These are phyloP conservation scores for Cicer chorassanicum DNA, from an alignment of 306 rosid genomes.

Conservation along the genomic window DNA sequence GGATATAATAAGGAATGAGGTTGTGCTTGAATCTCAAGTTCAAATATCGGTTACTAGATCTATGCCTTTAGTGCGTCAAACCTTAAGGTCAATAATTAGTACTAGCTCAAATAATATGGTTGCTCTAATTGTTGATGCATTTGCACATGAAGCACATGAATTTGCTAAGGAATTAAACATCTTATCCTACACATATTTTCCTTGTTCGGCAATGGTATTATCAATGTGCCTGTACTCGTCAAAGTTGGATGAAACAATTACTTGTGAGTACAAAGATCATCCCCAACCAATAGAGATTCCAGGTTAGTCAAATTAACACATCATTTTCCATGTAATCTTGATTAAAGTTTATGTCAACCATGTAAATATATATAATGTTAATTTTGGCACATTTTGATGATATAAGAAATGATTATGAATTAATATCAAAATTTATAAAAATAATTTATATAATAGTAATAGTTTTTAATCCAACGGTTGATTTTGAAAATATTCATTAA, in stretches of 20 bases:
- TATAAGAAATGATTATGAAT: no score
- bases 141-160: slow-evolving; percentile 42
- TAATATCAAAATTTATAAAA: no score
- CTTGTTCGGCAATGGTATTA: slow-evolving; percentile 45
- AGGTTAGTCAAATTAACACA: neutral
- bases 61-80: slow-evolving; percentile 33
- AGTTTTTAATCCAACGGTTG: no score
- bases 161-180: slow-evolving; percentile 42
- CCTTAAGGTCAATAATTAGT: slow-evolving; percentile 30
- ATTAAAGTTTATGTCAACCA: no score
- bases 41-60: slow-evolving; percentile 32
- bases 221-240: slow-evolving; percentile 38
- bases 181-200: slow-evolving; percentile 47
- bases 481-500: no score
- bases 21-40: slow-evolving; percentile 22
- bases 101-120: neutral
- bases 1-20: neutral
- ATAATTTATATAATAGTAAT: no score
- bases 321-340: no score
- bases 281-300: slow-evolving; percentile 43
- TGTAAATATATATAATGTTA: no score
- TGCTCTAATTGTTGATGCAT: slow-evolving; percentile 47
- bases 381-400: no score
- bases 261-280: slow-evolving; percentile 47
- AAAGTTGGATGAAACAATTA: slow-evolving; percentile 37